Percentiles rank a stretch among this genome's conserved stretches.
phyloP scores from a whole-genome alignment of 2,329 filamentous ascomycete genomes.

The Paecilomyces formosus region DNA sequence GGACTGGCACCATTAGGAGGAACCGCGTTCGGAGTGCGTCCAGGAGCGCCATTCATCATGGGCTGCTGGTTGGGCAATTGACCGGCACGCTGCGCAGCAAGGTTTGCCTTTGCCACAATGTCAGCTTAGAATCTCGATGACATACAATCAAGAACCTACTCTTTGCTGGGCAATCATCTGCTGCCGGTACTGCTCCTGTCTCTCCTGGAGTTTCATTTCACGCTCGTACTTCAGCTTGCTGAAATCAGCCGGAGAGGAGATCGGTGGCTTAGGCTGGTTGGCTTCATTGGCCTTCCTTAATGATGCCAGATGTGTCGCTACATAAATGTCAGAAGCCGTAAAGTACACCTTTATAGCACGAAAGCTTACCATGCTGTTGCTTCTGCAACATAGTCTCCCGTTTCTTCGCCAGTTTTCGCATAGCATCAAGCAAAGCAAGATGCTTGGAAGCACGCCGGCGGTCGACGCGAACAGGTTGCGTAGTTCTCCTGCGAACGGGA shows the following conservation, averaged over 20 bases:
- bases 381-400: conserved; percentile 79
- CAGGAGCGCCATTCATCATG: conserved; percentile 22
- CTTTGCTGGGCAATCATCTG: conserved; percentile 53
- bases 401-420: conserved; percentile 93
- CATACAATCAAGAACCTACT: conserved; percentile 25
- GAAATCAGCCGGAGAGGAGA: conserved; percentile 80
- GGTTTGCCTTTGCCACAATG: conserved; percentile 24
- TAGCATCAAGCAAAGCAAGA: conserved; percentile 81
- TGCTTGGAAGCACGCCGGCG: conserved; percentile 79
- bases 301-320: conserved; percentile 62
- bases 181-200: conserved; percentile 53
- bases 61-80: conserved; percentile 35
- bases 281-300: conserved; percentile 74
- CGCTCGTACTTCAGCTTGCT: conserved; percentile 82
- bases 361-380: conserved; percentile 62
- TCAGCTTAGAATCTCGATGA: conserved; percentile 6
- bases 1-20: conserved; percentile 25
- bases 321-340: conserved; percentile 10
- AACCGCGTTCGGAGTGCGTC: conserved; percentile 33
- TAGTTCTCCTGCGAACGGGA: conserved; percentile 60
- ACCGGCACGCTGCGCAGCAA: conserved; percentile 36
- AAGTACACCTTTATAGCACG: background rate
- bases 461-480: conserved; percentile 74
- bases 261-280: conserved; percentile 50
- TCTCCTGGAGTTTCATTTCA: conserved; percentile 59